Evolutionary conservation across 202 grass and related monocot species (phyloP).

Genomic region (Alloteropsis angusta): DNA sequence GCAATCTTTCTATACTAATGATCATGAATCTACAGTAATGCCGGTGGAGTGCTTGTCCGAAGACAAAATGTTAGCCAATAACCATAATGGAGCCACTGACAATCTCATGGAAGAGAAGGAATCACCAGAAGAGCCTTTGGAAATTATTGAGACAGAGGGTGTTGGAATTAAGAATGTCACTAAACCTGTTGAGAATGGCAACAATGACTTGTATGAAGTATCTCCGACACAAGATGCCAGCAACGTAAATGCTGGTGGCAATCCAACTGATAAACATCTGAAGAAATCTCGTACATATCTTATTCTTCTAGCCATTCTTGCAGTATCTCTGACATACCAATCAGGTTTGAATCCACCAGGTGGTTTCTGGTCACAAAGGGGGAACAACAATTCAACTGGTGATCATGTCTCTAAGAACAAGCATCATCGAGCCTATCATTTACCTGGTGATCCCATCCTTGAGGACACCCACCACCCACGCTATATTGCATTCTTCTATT

Average conservation of each 20-base stretch:
- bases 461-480: slow-evolving; percentile 32
- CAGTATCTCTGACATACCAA: slow-evolving; percentile 37
- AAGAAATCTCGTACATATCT: slow-evolving; percentile 24
- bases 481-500: slow-evolving; percentile 46
- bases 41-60: not conserved
- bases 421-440: slow-evolving; percentile 2
- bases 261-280: not conserved
- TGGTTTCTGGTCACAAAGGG: slow-evolving; percentile 27
- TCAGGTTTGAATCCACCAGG: slow-evolving; percentile 45
- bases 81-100: not conserved
- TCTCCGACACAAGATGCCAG: not conserved
- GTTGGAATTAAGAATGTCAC: not conserved
- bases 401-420: not conserved
- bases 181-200: not conserved
- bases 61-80: not conserved
- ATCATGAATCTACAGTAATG: not conserved
- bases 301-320: slow-evolving; percentile 36
- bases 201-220: not conserved
- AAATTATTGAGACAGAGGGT: not conserved
- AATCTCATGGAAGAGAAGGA: not conserved
- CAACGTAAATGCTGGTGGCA: not conserved
- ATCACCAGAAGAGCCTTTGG: not conserved
- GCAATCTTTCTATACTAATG: not conserved
- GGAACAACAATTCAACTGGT: not conserved
- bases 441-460: slow-evolving; percentile 40